Percentiles rank a stretch among this genome's conserved stretches.
Evolutionary conservation across 1,139 yeast species (phyloP).

Genomic region (Saccharomycopsis hybrid): DNA sequence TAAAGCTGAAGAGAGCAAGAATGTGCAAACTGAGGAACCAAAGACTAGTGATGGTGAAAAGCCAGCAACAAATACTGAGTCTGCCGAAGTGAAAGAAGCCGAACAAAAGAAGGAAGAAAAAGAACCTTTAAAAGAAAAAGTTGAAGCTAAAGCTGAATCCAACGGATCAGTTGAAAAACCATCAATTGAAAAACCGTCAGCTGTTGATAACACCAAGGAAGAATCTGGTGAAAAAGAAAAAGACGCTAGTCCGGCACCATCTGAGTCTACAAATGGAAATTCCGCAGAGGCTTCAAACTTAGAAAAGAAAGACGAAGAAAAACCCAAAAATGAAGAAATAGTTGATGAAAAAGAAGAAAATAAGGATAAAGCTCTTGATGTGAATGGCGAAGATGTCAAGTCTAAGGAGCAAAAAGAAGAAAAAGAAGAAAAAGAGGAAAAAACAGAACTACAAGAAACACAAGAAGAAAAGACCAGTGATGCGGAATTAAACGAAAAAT

Average conservation of each 20-base stretch:
- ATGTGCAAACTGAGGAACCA: background rate
- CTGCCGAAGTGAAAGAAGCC: background rate
- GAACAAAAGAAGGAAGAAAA: background rate
- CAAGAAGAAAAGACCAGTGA: constrained; percentile 5
- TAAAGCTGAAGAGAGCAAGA: background rate
- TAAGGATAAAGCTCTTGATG: constrained; percentile 14
- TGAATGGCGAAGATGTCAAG: constrained; percentile 16
- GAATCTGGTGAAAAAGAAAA: background rate
- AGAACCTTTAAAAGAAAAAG: background rate
- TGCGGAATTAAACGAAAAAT: constrained; percentile 8
- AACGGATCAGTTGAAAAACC: background rate
- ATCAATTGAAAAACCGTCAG: background rate
- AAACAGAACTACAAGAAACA: constrained; percentile 20
- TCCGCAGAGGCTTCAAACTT: background rate
- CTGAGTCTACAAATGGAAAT: constrained; percentile 1
- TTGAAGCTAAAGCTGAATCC: background rate
- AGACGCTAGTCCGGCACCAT: background rate
- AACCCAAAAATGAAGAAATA: too few relatives aligned
- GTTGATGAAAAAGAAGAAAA: too few relatives aligned
- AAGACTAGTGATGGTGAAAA: background rate
- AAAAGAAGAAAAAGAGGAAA: constrained; percentile 15
- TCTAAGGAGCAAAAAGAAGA: constrained; percentile 9
- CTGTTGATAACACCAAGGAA: background rate
- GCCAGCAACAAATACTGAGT: background rate
- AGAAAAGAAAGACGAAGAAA: too few relatives aligned